Conservation (phyloP, 2,329 filamentous ascomycete genomes). For the Fusarium devonianum region DNA sequence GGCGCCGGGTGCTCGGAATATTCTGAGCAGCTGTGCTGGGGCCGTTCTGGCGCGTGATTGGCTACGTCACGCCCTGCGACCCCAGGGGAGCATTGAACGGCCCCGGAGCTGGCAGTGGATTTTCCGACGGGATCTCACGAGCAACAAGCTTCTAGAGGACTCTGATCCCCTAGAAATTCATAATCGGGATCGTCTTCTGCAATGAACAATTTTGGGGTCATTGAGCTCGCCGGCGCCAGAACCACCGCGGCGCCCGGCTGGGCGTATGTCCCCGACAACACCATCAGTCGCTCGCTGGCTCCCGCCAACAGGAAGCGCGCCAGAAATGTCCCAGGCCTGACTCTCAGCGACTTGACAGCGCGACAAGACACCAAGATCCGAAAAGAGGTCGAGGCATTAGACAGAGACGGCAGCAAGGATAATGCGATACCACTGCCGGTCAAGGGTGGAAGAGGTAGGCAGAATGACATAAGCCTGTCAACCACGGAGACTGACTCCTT, state of each 20-base stretch:
- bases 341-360: conserved; percentile 73
- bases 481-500: conserved; percentile 12
- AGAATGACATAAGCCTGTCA: neutral
- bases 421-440: conserved; percentile 73
- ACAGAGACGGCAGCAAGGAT: conserved; percentile 79
- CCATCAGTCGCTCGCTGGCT: conserved; percentile 63
- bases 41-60: conserved; percentile 37
- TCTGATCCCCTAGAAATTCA: too few relatives aligned
- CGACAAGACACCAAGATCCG: conserved; percentile 82
- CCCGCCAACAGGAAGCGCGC: conserved; percentile 75
- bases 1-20: conserved; percentile 41
- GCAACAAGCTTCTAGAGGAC: neutral
- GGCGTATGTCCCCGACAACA: conserved; percentile 87
- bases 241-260: conserved; percentile 81
- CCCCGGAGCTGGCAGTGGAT: conserved; percentile 29
- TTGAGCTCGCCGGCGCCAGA: conserved; percentile 77
- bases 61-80: conserved; percentile 29
- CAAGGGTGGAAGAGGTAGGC: conserved; percentile 55
- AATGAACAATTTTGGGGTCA: conserved; percentile 78
- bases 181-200: too few relatives aligned
- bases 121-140: conserved; percentile 23
- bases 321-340: conserved; percentile 60
- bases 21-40: conserved; percentile 29
- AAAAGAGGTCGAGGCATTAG: conserved; percentile 82
- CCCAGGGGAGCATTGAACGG: neutral